Evolutionary conservation across 1,284 basidiomycete species (phyloP), one percentile per base, ranked within the genome.

Genomic region (Austroboletus novae-zelandiae): DNA sequence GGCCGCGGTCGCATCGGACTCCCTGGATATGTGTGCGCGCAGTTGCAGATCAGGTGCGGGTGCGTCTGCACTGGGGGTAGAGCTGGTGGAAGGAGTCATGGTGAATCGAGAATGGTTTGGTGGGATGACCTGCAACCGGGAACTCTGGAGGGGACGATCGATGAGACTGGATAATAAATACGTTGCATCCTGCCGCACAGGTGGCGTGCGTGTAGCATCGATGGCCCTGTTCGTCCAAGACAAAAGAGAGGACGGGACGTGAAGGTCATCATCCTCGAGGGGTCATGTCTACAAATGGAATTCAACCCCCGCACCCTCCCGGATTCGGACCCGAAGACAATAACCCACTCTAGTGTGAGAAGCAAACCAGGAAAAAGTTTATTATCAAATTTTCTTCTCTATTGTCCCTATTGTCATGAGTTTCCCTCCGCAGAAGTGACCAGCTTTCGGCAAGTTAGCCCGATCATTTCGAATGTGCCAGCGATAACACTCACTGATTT

Each of bases 401-500:
- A 62, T 62, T 62, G 61, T 62, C 51, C 46, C 47, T 66, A 62
- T 66, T 62, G 61, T 62, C 49, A 54, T 35, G 23, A 17, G 29
- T 31, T 39, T 51, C 45, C 40, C 36, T 47, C 49, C 5, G 50
- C 37, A 23, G 36, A 10, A 31, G 34, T 35, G 30, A 32, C 15
- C n/a, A n/a, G 8, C n/a, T 36, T 15, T 36, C 34, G 34, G 34
- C 34, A 36, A 8, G 13, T 15, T 3, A 40, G 18, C 39, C 4
- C 25, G 31, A 32, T 54, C 40, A 52, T 40, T 35, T 43, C 32
- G 37, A 23, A 42, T 35, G 14, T 29, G 49, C 20, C 20, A 23
- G 4, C 20, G 20, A 23, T 5, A 5, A 5, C 20, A 23, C 20
- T 5, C 20, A 23, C n/a, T n/a, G n/a, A n/a, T 23, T 5, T 23